Evolutionary conservation across 306 rosid species (phyloP).

Genomic region (Vachellia collinsii): DNA sequence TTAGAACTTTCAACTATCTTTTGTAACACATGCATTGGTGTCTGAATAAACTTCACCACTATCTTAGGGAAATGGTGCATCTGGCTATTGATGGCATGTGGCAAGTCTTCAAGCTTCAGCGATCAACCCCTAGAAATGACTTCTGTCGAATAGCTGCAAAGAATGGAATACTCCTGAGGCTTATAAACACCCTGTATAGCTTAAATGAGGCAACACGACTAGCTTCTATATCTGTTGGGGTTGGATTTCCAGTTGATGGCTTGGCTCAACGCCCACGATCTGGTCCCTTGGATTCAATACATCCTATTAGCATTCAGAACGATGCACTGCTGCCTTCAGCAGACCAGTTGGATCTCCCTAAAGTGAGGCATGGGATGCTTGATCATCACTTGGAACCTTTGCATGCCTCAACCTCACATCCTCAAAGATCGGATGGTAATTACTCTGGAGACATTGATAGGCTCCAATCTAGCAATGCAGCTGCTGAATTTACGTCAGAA

Average conservation of each 20-base stretch:
- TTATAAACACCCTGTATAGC: constrained; percentile 94
- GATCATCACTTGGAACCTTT: constrained; percentile 81
- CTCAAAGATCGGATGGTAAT: constrained; percentile 74
- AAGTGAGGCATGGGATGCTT: constrained; percentile 65
- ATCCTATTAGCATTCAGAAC: constrained; percentile 64
- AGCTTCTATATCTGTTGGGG: constrained; percentile 83
- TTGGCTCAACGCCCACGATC: constrained; percentile 75
- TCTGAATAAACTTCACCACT: constrained; percentile 31
- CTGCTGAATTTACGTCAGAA: constrained; percentile 55
- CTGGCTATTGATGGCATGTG: constrained; percentile 99
- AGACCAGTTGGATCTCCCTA: constrained; percentile 69
- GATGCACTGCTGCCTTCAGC: constrained; percentile 58
- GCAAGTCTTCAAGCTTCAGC: constrained; percentile 99
- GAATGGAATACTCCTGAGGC: constrained; percentile 93
- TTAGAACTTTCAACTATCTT: not conserved
- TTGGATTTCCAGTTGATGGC: constrained; percentile 77
- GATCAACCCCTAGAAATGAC: constrained; percentile 91
- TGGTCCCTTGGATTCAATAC: constrained; percentile 75
- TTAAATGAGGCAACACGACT: constrained; percentile 95
- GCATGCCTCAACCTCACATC: constrained; percentile 79
- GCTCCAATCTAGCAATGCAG: constrained; percentile 66
- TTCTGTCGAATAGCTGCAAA: constrained; percentile 96
- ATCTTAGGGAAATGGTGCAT: constrained; percentile 97
- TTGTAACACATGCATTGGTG: constrained; percentile 10
- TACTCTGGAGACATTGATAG: constrained; percentile 69